These are phyloP conservation scores for Zygoascus biomembranicola DNA, from an alignment of 805 yeast species.

Conservation along the genomic window DNA sequence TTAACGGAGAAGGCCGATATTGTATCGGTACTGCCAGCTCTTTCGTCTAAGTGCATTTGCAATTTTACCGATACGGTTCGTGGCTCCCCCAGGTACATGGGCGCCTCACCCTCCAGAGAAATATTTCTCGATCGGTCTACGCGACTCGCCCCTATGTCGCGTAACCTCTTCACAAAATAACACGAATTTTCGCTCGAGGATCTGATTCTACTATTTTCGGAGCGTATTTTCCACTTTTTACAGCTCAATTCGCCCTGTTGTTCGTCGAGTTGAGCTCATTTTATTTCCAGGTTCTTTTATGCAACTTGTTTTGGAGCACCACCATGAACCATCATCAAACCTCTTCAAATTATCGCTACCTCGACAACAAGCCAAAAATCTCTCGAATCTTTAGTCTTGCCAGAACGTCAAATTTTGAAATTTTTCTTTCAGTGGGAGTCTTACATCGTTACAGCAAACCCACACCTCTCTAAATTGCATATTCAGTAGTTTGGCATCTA, in stretches of 20 bases:
- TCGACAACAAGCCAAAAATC: too few relatives aligned
- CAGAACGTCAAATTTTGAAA: too few relatives aligned
- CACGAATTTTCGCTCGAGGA: not conserved
- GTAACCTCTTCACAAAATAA: not conserved
- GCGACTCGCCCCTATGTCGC: not conserved
- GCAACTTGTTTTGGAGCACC: slow-evolving; percentile 4
- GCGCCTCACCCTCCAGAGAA: not conserved
- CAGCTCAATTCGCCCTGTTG: not conserved
- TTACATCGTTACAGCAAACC: too few relatives aligned
- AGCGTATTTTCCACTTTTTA: not conserved
- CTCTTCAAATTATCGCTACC: too few relatives aligned
- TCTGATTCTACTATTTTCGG: not conserved
- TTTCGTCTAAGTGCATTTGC: too few relatives aligned
- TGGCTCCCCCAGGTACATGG: too few relatives aligned
- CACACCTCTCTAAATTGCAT: too few relatives aligned
- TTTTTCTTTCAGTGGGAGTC: too few relatives aligned
- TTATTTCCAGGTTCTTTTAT: not conserved
- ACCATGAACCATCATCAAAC: not conserved
- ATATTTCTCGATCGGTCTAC: not conserved
- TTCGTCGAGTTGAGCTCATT: not conserved
- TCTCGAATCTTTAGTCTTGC: too few relatives aligned
- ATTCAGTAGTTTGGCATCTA: not conserved
- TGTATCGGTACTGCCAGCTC: too few relatives aligned
- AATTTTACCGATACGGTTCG: too few relatives aligned
- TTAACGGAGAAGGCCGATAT: too few relatives aligned